These are phyloP conservation scores for Claviceps sp. DNA, from an alignment of 2,329 filamentous ascomycete species.

Conservation along the genomic window DNA sequence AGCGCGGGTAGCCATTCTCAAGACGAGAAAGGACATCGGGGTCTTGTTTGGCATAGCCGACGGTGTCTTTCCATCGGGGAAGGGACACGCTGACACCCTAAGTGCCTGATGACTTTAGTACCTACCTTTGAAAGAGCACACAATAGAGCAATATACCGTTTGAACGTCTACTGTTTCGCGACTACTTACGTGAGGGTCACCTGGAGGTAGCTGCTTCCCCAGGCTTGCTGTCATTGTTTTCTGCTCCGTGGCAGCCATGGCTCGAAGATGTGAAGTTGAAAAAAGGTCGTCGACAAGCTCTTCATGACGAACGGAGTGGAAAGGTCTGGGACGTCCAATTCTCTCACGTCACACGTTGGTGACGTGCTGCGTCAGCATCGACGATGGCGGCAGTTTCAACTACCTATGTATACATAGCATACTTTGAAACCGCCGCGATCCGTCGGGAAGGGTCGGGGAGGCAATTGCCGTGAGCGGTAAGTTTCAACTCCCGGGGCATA, in stretches of 20 bases:
- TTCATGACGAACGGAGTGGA: not conserved
- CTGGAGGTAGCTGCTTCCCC: not conserved
- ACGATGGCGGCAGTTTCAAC: too few species aligned
- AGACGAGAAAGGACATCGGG: conserved; percentile 10
- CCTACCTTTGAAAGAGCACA: too few species aligned
- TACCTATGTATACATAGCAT: too few species aligned
- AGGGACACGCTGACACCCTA: conserved; percentile 19
- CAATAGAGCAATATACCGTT: not conserved
- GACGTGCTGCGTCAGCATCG: too few species aligned
- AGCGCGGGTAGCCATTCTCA: conserved; percentile 16
- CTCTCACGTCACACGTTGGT: too few species aligned
- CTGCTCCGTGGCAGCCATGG: not conserved
- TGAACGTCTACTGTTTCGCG: too few species aligned
- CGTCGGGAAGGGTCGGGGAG: too few species aligned
- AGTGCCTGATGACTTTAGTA: not conserved
- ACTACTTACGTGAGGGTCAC: not conserved
- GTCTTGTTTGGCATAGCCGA: conserved; percentile 13
- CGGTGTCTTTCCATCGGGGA: conserved; percentile 15
- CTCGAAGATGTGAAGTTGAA: not conserved
- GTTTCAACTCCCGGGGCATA: too few species aligned
- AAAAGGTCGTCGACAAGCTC: not conserved
- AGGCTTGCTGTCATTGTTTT: not conserved
- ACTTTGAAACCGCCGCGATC: too few species aligned
- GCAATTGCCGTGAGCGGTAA: too few species aligned
- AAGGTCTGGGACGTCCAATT: conserved; percentile 14